Base-by-base conservation (phyloP, 257 asterid species). In the Thymus mandschuricus region DNA sequence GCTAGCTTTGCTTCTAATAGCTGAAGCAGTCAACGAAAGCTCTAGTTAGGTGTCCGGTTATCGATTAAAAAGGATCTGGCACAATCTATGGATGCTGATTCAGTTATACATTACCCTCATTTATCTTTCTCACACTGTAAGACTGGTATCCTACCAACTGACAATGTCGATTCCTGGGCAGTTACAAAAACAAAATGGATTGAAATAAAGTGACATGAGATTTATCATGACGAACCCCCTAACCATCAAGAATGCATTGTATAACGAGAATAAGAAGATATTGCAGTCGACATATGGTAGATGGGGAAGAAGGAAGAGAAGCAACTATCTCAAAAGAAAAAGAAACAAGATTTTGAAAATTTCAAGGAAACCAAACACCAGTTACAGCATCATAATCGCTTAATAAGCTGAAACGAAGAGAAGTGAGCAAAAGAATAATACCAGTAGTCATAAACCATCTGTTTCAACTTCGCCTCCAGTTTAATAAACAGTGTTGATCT, bases 401-500 rank as follows among this genome's bases (percentile, higher is more conserved):
- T 44, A 56, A 41, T 33, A 65, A 38, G 43, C 29, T 3, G 30
- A 57, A 35, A 15, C 38, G 33, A 60, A 38, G 31, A 51, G 62
- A 64, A 72, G 57, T 49, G 60, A 75, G 69, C 65, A 63, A 60
- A 15, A 60, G 64, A 77, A 64, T 46, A 46, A 74, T 85, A 93
- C 98, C 98, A 93, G 86, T 89, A 93, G 21, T 93, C 97, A 59
- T 6, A 3, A 61, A 86, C 86, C 92, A 93, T 89, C 74, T 91
- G 94, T 80, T 87, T 89, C 81, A 93, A 85, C 82, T 63, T 89
- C 27, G 78, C 21, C 86, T 93, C 97, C 82, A 93, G 89, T 85
- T 80, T 91, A 71, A 72, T 66, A 74, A 87, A 91, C 67, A 84
- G 68, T 60, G 82, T 63, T 60, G 98, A 91, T 80, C 97, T 80